A percentile compares a stretch with the other conserved stretches of the same genome.
Evolutionary conservation across 306 rosid species (phyloP).

Genomic region (Hippophae gyantsensis): DNA sequence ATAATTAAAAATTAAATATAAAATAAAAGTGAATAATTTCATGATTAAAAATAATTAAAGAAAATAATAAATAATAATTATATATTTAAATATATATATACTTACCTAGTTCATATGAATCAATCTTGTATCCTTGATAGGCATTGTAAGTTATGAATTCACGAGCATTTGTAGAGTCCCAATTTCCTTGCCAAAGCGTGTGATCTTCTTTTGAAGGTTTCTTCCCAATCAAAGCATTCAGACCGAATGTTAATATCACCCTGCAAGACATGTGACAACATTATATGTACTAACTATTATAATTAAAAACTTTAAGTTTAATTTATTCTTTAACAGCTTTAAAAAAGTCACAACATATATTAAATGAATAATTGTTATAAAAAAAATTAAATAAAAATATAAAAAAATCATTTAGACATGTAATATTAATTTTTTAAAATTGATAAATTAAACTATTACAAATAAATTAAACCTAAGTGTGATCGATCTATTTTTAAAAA

Average conservation of each 20-base stretch:
- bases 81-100: neutral
- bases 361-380: no score
- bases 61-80: neutral
- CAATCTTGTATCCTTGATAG: neutral
- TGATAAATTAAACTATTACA: no score
- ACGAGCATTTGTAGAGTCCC: neutral
- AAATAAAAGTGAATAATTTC: neutral
- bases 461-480: no score
- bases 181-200: neutral
- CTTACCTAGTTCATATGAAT: slow-evolving; percentile 14
- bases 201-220: neutral
- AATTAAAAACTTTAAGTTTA: no score
- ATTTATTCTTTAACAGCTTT: no score
- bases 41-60: no score
- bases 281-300: no score
- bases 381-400: no score
- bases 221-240: neutral
- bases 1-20: neutral
- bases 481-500: no score
- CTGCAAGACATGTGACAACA: neutral
- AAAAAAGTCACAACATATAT: no score
- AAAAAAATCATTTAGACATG: no score
- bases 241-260: neutral
- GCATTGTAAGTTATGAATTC: neutral
- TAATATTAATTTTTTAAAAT: no score